Evolutionary conservation across 208 protist species (phyloP).

Genomic region (Lotmaria passim): DNA sequence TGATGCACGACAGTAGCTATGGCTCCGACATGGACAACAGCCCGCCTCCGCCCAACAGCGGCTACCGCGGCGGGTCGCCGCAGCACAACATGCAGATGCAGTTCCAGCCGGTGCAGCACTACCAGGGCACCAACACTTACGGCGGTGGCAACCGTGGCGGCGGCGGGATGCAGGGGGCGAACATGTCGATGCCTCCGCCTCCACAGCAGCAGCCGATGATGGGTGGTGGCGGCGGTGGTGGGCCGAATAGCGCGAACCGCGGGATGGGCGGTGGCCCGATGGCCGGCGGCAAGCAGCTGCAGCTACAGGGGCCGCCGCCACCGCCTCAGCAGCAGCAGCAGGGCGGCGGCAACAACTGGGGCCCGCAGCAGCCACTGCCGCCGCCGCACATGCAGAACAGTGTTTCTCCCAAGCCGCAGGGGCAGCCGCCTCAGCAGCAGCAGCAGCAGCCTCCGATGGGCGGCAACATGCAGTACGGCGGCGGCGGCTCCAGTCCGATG

Average conservation of each 20-base stretch:
- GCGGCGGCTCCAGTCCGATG: conserved; percentile 24
- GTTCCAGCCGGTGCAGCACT: conserved; percentile 33
- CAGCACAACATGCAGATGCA: conserved; percentile 58
- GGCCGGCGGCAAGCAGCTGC: conserved; percentile 27
- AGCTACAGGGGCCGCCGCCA: conserved; percentile 17
- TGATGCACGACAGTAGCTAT: conserved; percentile 39
- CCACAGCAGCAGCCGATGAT: conserved; percentile 31
- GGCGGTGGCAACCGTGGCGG: conserved; percentile 25
- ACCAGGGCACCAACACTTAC: conserved; percentile 34
- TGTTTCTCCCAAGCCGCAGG: conserved; percentile 31
- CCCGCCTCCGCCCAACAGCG: conserved; percentile 37
- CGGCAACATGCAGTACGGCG: conserved; percentile 24
- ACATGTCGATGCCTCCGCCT: conserved; percentile 22
- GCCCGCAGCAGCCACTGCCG: conserved; percentile 22
- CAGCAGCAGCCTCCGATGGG: conserved; percentile 29
- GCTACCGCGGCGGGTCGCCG: conserved; percentile 27
- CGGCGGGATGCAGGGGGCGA: conserved; percentile 32
- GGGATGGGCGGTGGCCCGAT: conserved; percentile 33
- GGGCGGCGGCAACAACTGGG: conserved; percentile 33
- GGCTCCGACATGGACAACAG: conserved; percentile 33
- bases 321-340: conserved; percentile 6
- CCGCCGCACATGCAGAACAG: conserved; percentile 34
- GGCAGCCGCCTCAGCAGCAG: conserved; percentile 26
- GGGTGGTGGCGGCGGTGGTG: conserved; percentile 18
- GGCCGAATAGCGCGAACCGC: conserved; percentile 22